phyloP scores from a whole-genome alignment of 306 rosid genomes.

The Ormosia emarginata region DNA sequence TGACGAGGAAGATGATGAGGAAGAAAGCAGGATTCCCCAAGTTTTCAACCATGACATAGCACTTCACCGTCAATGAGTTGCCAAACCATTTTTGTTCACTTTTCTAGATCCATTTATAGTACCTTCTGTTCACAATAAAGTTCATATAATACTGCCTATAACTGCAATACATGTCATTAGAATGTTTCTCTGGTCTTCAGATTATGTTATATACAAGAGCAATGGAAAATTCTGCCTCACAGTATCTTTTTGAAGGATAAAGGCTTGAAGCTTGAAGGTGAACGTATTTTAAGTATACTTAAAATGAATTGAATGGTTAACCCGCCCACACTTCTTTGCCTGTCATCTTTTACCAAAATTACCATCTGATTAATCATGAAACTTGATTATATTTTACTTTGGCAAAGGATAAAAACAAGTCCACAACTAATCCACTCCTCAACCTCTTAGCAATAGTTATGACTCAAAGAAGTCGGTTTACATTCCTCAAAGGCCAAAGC shows the following conservation, averaged over 20 bases:
- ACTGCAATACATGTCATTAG: background rate
- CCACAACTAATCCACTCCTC: too few relatives aligned
- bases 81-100: slow-evolving; percentile 12
- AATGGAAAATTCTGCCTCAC: background rate
- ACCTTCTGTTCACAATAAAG: background rate
- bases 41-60: slow-evolving; percentile 21
- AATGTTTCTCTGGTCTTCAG: background rate
- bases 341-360: too few relatives aligned
- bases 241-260: background rate
- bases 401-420: too few relatives aligned
- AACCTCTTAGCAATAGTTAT: too few relatives aligned
- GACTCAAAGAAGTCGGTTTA: too few relatives aligned
- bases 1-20: slow-evolving; percentile 56
- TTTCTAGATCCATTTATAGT: background rate
- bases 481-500: too few relatives aligned
- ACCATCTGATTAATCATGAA: too few relatives aligned
- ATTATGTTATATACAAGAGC: background rate
- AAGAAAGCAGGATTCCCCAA: slow-evolving; percentile 48
- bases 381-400: too few relatives aligned
- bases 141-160: background rate
- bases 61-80: slow-evolving; percentile 8
- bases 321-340: too few relatives aligned
- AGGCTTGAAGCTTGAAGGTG: background rate
- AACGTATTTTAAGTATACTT: too few relatives aligned
- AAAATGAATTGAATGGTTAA: too few relatives aligned